Base-by-base conservation (phyloP, 352 stramenopile genomes). In the Phytophthora multivora region DNA sequence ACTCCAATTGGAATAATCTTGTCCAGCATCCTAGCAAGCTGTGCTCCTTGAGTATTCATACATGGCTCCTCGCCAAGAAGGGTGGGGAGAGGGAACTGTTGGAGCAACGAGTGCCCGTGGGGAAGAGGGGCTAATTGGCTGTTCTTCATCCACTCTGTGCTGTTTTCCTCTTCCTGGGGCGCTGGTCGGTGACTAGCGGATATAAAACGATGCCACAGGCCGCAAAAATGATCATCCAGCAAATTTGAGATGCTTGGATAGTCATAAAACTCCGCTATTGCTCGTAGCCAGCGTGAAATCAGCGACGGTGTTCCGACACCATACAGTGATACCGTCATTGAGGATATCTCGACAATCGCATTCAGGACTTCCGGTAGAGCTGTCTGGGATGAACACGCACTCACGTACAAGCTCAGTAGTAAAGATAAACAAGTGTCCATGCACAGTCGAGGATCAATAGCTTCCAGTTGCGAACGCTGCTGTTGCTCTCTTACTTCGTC, bases 161-260 rank as follows among this genome's bases (percentile, higher is more conserved):
- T 68, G 21, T 59, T 49, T 41, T 77, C 54, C 18, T 55, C 40
- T 18, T 66, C 28, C 16, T 55, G 19, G 2, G 18, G 39, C 13
- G 18, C 43, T 45, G n/a, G 18, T 38, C 49, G 51, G 33, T 54
- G 63, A 49, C 55, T 77, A 48, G 47, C 8, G 49, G 31, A 16
- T 50, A 67, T 70, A 48, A 64, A 82, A 15, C 47, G 57, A 45
- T 64, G 77, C 85, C 85, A 93, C 11, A 93, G 42, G 35, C 62
- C 71, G 16, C 69, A 76, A 51, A 93, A 91, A 51, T 93, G 81
- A 40, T 91, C 79, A 18, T 87, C 69, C 5, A 93, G 47, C 40
- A 93, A 64, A n/a, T 50, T 58, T 35, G 38, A 62, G 13, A 73
- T 53, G 2, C 51, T 76, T 21, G 59, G 28, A 19, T 94, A 92